phyloP scores from a whole-genome alignment of 1,284 basidiomycete species.

The Leccinum subrobustum region DNA sequence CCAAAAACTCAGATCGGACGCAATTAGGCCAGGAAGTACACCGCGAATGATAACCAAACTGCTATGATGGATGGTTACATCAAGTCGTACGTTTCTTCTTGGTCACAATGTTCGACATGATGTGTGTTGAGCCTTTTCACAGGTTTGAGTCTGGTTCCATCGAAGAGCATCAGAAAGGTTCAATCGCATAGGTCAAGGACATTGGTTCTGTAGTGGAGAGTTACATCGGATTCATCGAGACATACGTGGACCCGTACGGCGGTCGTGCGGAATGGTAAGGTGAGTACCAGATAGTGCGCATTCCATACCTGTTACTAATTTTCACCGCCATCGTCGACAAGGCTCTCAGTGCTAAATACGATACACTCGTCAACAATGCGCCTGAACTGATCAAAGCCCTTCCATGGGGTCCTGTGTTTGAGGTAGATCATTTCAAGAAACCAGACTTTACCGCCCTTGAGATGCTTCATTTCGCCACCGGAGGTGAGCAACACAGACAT shows the following conservation, averaged over 20 bases:
- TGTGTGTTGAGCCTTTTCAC: background rate
- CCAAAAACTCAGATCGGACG: background rate
- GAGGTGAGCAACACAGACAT: conserved; percentile 44
- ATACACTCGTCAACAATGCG: conserved; percentile 69
- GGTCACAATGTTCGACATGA: background rate
- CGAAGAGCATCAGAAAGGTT: conserved; percentile 73
- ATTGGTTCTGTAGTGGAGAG: conserved; percentile 84
- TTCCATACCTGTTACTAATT: background rate
- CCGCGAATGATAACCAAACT: conserved; percentile 69
- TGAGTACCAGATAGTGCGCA: conserved; percentile 19
- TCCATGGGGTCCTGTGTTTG: conserved; percentile 82
- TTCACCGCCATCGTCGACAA: conserved; percentile 89
- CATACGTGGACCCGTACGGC: conserved; percentile 84
- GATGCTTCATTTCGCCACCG: conserved; percentile 78
- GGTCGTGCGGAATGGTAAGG: conserved; percentile 87
- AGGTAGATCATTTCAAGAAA: conserved; percentile 80
- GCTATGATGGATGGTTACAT: conserved; percentile 79
- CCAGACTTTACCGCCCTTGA: conserved; percentile 86
- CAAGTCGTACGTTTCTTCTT: conserved; percentile 54
- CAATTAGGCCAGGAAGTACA: conserved; percentile 63
- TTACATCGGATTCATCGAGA: conserved; percentile 79
- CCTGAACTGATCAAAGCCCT: conserved; percentile 75
- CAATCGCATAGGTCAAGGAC: conserved; percentile 81
- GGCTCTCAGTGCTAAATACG: conserved; percentile 76
- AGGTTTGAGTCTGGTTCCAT: conserved; percentile 77